Conservation (phyloP, 2,329 filamentous ascomycete species). For the Stagonosporopsis cucurbitacearum region DNA sequence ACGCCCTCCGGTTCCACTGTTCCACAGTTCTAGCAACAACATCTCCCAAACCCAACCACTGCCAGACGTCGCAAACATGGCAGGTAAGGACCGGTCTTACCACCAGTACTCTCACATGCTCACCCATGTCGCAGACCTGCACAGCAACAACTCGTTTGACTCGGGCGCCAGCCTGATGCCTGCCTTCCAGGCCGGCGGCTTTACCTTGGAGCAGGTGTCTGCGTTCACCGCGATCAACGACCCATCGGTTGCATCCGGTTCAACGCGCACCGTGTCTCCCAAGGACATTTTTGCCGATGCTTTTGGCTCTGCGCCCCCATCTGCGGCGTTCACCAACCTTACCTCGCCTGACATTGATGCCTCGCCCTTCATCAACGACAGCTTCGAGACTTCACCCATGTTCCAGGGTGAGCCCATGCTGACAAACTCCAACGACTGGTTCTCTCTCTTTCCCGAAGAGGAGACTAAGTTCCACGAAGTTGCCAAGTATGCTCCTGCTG, state of each 20-base stretch:
- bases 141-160: slow-evolving; percentile 52
- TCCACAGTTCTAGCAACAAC: slow-evolving; percentile 66
- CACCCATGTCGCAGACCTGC: slow-evolving; percentile 44
- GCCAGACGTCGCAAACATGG: slow-evolving; percentile 45
- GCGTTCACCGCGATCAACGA: slow-evolving; percentile 57
- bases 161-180: slow-evolving; percentile 57
- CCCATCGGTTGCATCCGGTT: slow-evolving; percentile 46
- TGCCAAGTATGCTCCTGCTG: slow-evolving; percentile 30
- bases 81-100: slow-evolving; percentile 42
- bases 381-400: slow-evolving; percentile 79
- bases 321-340: slow-evolving; percentile 79
- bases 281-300: slow-evolving; percentile 77
- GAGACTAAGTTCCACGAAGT: slow-evolving; percentile 39
- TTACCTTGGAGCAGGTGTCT: slow-evolving; percentile 39
- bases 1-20: slow-evolving; percentile 75
- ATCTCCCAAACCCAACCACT: slow-evolving; percentile 46
- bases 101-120: slow-evolving; percentile 30
- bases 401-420: slow-evolving; percentile 67
- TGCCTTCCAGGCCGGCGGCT: slow-evolving; percentile 47
- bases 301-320: slow-evolving; percentile 79
- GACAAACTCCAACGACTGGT: slow-evolving; percentile 67
- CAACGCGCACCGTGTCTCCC: slow-evolving; percentile 74
- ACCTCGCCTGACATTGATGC: slow-evolving; percentile 82
- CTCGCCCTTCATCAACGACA: slow-evolving; percentile 74
- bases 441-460: slow-evolving; percentile 71